Evolutionary conservation across 1,284 basidiomycete genomes (phyloP).

Genomic region (Apiotrichum montevideense): DNA sequence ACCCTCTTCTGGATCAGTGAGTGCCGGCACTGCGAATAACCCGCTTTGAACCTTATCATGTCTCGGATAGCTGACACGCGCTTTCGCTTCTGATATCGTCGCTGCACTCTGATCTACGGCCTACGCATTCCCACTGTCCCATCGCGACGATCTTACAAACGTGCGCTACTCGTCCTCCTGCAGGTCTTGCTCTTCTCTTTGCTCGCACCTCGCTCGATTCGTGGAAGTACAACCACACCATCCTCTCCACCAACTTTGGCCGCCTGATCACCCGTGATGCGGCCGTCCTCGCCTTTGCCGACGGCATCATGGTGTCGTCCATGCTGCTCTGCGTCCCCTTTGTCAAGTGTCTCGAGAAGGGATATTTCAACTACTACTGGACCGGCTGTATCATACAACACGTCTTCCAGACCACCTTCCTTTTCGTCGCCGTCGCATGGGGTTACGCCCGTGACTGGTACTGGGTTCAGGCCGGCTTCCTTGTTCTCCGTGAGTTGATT

Average conservation of each 20-base stretch:
- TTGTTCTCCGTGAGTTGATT: slow-evolving; percentile 63
- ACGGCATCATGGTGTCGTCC: slow-evolving; percentile 68
- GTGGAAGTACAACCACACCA: slow-evolving; percentile 67
- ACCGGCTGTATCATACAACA: slow-evolving; percentile 72
- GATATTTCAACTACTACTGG: slow-evolving; percentile 73
- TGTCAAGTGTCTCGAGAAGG: slow-evolving; percentile 64
- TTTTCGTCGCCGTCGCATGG: slow-evolving; percentile 59
- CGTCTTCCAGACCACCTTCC: slow-evolving; percentile 62
- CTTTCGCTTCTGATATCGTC: background rate
- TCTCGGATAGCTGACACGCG: background rate
- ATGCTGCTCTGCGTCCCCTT: slow-evolving; percentile 77
- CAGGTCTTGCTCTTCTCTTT: slow-evolving; percentile 73
- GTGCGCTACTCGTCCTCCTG: slow-evolving; percentile 32
- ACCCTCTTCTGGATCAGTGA: slow-evolving; percentile 70
- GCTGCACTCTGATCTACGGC: too few relatives aligned
- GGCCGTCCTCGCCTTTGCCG: slow-evolving; percentile 72
- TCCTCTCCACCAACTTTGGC: slow-evolving; percentile 76
- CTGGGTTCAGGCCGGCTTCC: slow-evolving; percentile 95
- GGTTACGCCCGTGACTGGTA: slow-evolving; percentile 71
- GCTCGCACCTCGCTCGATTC: slow-evolving; percentile 67
- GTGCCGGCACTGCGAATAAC: slow-evolving; percentile 5
- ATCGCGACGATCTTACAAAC: too few relatives aligned
- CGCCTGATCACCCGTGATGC: slow-evolving; percentile 83
- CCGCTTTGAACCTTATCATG: too few relatives aligned
- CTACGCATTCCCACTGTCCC: too few relatives aligned